Conservation (phyloP, 768 basidiomycete genomes). For the Amanita jacksonii region DNA sequence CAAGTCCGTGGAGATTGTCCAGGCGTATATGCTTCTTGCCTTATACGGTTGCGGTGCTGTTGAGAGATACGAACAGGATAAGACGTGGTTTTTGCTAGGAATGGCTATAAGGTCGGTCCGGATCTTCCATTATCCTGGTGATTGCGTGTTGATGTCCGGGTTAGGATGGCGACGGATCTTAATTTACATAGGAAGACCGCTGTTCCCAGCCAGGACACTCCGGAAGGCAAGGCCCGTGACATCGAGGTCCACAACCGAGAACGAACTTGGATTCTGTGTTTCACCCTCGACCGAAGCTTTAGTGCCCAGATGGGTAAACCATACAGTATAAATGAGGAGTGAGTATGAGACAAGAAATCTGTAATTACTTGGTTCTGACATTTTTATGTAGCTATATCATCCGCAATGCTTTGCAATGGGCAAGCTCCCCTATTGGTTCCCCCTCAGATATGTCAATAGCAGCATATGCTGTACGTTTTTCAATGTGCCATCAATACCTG, state of each 20-base stretch:
- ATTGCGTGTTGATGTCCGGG: neutral
- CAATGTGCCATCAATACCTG: neutral
- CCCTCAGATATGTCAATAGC: constrained; percentile 61
- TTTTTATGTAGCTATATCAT: constrained; percentile 64
- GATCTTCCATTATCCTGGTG: neutral
- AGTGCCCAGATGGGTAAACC: constrained; percentile 98
- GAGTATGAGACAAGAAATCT: constrained; percentile 21
- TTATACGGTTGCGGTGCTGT: constrained; percentile 93
- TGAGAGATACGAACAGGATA: constrained; percentile 93
- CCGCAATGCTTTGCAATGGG: constrained; percentile 73
- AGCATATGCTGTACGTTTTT: constrained; percentile 60
- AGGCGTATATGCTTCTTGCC: constrained; percentile 85
- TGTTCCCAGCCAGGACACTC: constrained; percentile 48
- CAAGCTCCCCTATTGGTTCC: constrained; percentile 49
- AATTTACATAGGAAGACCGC: constrained; percentile 88
- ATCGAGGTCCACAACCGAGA: constrained; percentile 89
- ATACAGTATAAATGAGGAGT: constrained; percentile 89
- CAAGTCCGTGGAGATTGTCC: constrained; percentile 92
- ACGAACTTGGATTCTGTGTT: constrained; percentile 88
- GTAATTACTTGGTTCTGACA: too few relatives aligned
- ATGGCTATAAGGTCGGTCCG: constrained; percentile 65
- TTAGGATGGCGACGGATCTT: constrained; percentile 90
- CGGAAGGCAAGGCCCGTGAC: constrained; percentile 75
- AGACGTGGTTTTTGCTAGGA: constrained; percentile 84
- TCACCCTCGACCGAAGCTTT: constrained; percentile 77